Evolutionary conservation across 1,284 basidiomycete species (phyloP).

Genomic region (Neolentinus lepideus): DNA sequence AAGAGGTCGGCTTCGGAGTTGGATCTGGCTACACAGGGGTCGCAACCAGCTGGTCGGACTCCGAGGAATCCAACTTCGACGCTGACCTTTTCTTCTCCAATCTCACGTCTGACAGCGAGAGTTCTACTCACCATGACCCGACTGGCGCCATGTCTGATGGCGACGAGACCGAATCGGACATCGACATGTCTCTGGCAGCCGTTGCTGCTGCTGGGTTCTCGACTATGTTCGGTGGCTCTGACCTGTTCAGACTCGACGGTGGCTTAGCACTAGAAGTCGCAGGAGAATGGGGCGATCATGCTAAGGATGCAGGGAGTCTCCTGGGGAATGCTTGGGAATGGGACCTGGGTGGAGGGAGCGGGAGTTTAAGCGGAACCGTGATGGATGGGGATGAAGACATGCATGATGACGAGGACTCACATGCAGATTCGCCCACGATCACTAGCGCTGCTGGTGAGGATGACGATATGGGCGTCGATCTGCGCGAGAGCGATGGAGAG

Average conservation of each 20-base stretch:
- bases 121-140: slow-evolving; percentile 34
- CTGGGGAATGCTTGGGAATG: not conserved
- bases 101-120: slow-evolving; percentile 25
- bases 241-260: not conserved
- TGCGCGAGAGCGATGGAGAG: slow-evolving; percentile 37
- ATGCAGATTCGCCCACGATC: not conserved
- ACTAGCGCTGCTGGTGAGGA: slow-evolving; percentile 44
- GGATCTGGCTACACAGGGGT: slow-evolving; percentile 46
- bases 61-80: slow-evolving; percentile 68
- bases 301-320: not conserved
- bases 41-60: slow-evolving; percentile 53
- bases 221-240: slow-evolving; percentile 2
- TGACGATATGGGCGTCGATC: slow-evolving; percentile 68
- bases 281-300: not conserved
- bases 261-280: not conserved
- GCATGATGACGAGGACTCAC: not conserved
- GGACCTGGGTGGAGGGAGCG: not conserved
- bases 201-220: not conserved
- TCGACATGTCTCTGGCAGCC: slow-evolving; percentile 7
- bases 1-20: slow-evolving; percentile 10
- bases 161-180: slow-evolving; percentile 19
- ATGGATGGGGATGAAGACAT: not conserved
- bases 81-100: slow-evolving; percentile 75
- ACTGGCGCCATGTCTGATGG: slow-evolving; percentile 14
- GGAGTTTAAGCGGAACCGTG: not conserved